Percentiles rank a stretch among this genome's conserved stretches.
These are phyloP conservation scores for Jaltomata sinuosa DNA, from an alignment of 257 asterid genomes.

Conservation along the genomic window DNA sequence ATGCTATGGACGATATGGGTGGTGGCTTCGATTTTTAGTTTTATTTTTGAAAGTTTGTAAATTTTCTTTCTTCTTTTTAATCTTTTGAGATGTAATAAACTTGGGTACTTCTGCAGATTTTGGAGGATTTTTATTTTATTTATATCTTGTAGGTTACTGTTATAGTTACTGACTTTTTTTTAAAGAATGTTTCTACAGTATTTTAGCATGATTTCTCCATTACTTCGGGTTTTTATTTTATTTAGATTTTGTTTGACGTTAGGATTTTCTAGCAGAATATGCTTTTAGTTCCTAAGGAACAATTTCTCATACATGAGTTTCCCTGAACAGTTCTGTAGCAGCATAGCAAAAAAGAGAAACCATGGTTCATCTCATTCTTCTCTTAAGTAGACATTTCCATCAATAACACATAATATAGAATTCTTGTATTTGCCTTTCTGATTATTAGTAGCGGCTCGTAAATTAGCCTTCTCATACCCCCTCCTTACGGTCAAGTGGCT, in stretches of 20 bases:
- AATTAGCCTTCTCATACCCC: too few relatives aligned
- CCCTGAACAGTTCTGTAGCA: background rate
- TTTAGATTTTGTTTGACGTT: background rate
- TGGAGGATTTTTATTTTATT: background rate
- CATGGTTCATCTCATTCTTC: background rate
- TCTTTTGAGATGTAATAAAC: background rate
- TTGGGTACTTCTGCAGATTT: background rate
- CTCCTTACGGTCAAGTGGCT: too few relatives aligned
- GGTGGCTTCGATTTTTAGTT: conserved; percentile 14
- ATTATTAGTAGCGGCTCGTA: too few relatives aligned
- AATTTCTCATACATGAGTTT: background rate
- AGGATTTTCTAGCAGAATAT: background rate
- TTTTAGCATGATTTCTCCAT: too few relatives aligned
- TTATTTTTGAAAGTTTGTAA: background rate
- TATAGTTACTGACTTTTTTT: too few relatives aligned
- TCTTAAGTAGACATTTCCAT: too few relatives aligned
- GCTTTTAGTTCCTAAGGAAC: background rate
- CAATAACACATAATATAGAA: background rate
- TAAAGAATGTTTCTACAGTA: too few relatives aligned
- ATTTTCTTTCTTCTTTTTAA: background rate
- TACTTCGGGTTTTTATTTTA: background rate
- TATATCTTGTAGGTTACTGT: background rate
- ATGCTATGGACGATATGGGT: conserved; percentile 19
- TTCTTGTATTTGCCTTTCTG: too few relatives aligned
- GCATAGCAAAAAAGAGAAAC: background rate